Evolutionary conservation across 2,329 filamentous ascomycete genomes (phyloP).

Genomic region (Claviceps africana): DNA sequence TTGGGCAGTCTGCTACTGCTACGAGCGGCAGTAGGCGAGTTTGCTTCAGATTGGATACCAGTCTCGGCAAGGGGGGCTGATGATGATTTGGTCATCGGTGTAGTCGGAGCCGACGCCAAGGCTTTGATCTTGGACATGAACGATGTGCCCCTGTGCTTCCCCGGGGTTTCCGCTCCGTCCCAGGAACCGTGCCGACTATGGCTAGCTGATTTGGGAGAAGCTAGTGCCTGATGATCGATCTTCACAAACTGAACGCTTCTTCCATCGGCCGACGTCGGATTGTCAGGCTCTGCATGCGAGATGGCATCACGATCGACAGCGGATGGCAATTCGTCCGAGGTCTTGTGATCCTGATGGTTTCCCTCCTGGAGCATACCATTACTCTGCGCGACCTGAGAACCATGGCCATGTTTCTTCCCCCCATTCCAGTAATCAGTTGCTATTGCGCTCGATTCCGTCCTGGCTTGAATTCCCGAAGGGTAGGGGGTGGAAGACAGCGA

Average conservation of each 20-base stretch:
- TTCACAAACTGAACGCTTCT: constrained; percentile 67
- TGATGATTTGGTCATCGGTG: constrained; percentile 32
- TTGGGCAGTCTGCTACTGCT: constrained; percentile 35
- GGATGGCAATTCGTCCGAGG: neutral
- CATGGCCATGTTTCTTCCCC: constrained; percentile 6
- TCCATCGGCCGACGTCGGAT: constrained; percentile 8
- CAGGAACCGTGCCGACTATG: constrained; percentile 51
- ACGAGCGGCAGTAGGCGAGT: constrained; percentile 33
- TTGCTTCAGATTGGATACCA: constrained; percentile 26
- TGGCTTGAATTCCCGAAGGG: neutral
- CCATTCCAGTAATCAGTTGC: constrained; percentile 10
- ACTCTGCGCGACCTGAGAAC: constrained; percentile 1
- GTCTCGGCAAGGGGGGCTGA: constrained; percentile 18
- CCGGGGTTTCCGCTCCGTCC: constrained; percentile 47
- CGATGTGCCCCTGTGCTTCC: constrained; percentile 46
- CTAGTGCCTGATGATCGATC: constrained; percentile 32
- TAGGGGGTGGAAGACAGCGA: constrained; percentile 4
- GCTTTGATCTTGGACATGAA: constrained; percentile 71
- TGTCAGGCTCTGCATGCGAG: neutral
- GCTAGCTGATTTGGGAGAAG: constrained; percentile 22
- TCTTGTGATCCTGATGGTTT: neutral
- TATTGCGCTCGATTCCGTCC: neutral
- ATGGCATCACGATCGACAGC: neutral
- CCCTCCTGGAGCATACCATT: neutral
- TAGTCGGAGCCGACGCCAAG: constrained; percentile 41